These are phyloP conservation scores for Orobanche coerulescens DNA, from an alignment of 257 asterid genomes.

Conservation along the genomic window DNA sequence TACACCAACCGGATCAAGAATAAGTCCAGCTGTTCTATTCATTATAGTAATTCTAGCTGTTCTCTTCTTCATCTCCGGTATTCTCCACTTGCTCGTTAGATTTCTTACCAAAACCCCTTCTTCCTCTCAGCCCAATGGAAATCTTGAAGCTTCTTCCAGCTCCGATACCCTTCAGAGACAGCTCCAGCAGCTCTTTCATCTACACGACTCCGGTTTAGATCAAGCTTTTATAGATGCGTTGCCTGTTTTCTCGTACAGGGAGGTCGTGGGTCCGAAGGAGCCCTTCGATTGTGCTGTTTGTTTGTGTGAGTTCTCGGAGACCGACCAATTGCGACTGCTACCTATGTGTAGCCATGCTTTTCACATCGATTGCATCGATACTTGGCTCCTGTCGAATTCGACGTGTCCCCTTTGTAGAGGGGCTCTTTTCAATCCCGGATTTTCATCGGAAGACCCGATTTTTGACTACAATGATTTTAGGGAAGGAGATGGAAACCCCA, in stretches of 20 bases:
- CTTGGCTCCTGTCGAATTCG: slow-evolving; percentile 93
- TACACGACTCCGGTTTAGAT: slow-evolving; percentile 87
- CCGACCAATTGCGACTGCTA: slow-evolving; percentile 77
- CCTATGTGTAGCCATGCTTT: slow-evolving; percentile 94
- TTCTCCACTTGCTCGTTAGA: slow-evolving; percentile 87
- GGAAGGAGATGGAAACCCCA: slow-evolving; percentile 47
- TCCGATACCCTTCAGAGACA: slow-evolving; percentile 81
- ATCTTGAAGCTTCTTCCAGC: slow-evolving; percentile 51
- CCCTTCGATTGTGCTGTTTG: slow-evolving; percentile 96
- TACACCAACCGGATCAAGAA: slow-evolving; percentile 50
- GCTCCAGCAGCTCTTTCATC: slow-evolving; percentile 80
- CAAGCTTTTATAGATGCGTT: slow-evolving; percentile 85
- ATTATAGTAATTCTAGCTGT: slow-evolving; percentile 74
- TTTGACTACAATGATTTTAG: slow-evolving; percentile 59
- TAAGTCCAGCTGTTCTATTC: slow-evolving; percentile 84
- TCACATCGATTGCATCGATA: slow-evolving; percentile 77
- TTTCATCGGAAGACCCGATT: slow-evolving; percentile 67
- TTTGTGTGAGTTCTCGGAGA: slow-evolving; percentile 67
- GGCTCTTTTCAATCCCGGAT: slow-evolving; percentile 66
- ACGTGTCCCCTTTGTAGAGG: slow-evolving; percentile 92
- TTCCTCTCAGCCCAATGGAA: slow-evolving; percentile 46
- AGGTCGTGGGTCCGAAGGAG: slow-evolving; percentile 77
- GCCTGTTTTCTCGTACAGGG: slow-evolving; percentile 72
- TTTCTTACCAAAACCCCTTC: slow-evolving; percentile 76
- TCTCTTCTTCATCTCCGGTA: slow-evolving; percentile 82